Percentiles rank a stretch among this genome's conserved stretches.
Evolutionary conservation across 2,329 filamentous ascomycete genomes (phyloP).

Genomic region (Aspergillus calidoustus): DNA sequence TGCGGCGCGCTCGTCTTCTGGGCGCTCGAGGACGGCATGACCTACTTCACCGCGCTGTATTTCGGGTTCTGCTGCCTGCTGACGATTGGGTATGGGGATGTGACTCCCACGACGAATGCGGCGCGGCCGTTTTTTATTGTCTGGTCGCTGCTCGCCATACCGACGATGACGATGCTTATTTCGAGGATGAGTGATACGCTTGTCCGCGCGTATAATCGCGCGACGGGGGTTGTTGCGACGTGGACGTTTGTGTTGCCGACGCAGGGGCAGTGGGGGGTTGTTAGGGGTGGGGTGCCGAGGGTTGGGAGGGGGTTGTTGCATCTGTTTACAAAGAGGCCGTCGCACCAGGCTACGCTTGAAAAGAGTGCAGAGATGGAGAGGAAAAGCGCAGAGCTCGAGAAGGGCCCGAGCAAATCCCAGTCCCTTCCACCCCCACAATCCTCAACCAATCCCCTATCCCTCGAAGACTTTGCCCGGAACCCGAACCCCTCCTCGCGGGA

Average conservation of each 20-base stretch:
- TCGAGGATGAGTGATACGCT: background rate
- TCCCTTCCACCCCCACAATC: background rate
- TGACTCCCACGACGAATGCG: conserved; percentile 52
- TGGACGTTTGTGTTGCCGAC: background rate
- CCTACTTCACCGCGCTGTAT: conserved; percentile 53
- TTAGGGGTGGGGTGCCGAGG: background rate
- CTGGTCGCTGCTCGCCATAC: conserved; percentile 60
- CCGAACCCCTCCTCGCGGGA: background rate
- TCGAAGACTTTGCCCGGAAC: background rate
- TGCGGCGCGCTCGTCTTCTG: background rate
- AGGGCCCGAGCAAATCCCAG: background rate
- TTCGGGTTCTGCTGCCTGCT: conserved; percentile 58
- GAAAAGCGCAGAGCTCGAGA: no score
- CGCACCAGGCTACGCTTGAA: background rate
- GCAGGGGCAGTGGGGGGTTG: background rate
- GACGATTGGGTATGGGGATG: conserved; percentile 62
- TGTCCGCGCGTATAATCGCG: background rate
- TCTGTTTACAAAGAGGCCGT: background rate
- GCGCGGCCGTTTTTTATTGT: conserved; percentile 62
- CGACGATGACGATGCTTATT: conserved; percentile 24
- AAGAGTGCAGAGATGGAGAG: background rate
- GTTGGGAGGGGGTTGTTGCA: background rate
- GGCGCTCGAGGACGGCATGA: background rate
- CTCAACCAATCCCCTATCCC: background rate
- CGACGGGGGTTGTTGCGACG: background rate